Base-by-base conservation (phyloP, 2,329 filamentous ascomycete genomes). In the Penicillium sp. region DNA sequence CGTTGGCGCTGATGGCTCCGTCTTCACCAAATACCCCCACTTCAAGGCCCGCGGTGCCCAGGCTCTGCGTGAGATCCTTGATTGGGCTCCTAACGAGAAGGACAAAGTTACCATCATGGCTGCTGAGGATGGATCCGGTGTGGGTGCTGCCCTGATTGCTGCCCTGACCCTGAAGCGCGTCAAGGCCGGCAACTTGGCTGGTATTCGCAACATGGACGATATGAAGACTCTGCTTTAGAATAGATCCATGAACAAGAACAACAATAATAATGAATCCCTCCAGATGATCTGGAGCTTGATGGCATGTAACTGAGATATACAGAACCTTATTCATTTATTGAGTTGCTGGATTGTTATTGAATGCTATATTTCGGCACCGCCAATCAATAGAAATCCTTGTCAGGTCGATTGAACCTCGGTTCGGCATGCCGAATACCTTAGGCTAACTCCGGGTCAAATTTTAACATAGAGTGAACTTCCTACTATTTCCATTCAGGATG, bases 21-120 rank as follows among this genome's bases (percentile, higher is more conserved):
- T 99, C 53, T 99, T 99, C 82, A 97, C 96, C 84, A 98, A 98
- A 76, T 99, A 99, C 79, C 95, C 95, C 13, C 90, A 96, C 79
- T 99, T 99, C 85, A 97, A 97, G 83, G 86, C 87, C 56, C 89
- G 95, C 53, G 93, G 93, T 55, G 93, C 95, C 14, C 83, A 88
- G 74, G 95, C 95, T 27, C 84, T 99, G 52, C 87, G 91, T 54
- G 95, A 99, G 81, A 97, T 99, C 64, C 86, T 99, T 37, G 93
- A 96, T 80, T 98, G 93, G 93, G 86, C 90, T 3, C 86, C 84
- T 54, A 90, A 90, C 78, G 88, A 87, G 75, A 89, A 92, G 73
- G 92, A 98, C 70, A 93, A 92, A 8, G 84, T 99, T 53, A 88
- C 93, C 79, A 87, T 98, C 64, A 77, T 93, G 63, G 89, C 92